These are phyloP conservation scores for Actinomortierella ambigua DNA, from an alignment of 371 early-diverging fungal species.

Conservation along the genomic window DNA sequence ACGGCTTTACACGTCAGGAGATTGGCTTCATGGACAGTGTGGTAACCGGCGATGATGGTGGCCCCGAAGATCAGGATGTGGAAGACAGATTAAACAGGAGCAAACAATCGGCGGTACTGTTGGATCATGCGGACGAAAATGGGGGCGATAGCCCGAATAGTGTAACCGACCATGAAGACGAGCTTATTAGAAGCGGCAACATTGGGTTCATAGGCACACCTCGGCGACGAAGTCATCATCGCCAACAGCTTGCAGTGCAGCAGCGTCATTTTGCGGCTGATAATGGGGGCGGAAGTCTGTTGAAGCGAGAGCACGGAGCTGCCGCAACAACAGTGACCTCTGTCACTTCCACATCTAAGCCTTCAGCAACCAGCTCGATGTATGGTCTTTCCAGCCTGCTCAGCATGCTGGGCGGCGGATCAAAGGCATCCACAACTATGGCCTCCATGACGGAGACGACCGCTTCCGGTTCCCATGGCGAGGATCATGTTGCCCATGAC, in stretches of 20 bases:
- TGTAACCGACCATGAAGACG: slow-evolving; percentile 3
- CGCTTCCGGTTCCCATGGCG: not conserved
- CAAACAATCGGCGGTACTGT: not conserved
- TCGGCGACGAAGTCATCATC: slow-evolving; percentile 30
- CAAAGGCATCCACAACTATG: not conserved
- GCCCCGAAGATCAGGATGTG: not conserved
- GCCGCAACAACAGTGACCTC: not conserved
- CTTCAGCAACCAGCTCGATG: slow-evolving; percentile 21
- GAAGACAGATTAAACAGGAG: slow-evolving; percentile 2
- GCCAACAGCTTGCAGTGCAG: slow-evolving; percentile 17
- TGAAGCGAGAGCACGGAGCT: not conserved
- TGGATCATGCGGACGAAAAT: not conserved
- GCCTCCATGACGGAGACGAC: not conserved
- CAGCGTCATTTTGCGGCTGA: not conserved
- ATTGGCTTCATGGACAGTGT: slow-evolving; percentile 38
- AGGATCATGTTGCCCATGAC: not conserved
- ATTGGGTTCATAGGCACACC: not conserved
- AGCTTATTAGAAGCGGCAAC: not conserved
- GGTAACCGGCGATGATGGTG: slow-evolving; percentile 12
- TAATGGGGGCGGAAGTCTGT: too few relatives aligned
- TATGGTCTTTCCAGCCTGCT: slow-evolving; percentile 25
- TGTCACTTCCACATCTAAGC: not conserved
- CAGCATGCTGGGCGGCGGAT: slow-evolving; percentile 26
- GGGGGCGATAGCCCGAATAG: not conserved
- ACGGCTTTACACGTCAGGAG: slow-evolving; percentile 27